Evolutionary conservation across 169 alveolate genomes (phyloP).

Genomic region (Eimeria praecox): DNA sequence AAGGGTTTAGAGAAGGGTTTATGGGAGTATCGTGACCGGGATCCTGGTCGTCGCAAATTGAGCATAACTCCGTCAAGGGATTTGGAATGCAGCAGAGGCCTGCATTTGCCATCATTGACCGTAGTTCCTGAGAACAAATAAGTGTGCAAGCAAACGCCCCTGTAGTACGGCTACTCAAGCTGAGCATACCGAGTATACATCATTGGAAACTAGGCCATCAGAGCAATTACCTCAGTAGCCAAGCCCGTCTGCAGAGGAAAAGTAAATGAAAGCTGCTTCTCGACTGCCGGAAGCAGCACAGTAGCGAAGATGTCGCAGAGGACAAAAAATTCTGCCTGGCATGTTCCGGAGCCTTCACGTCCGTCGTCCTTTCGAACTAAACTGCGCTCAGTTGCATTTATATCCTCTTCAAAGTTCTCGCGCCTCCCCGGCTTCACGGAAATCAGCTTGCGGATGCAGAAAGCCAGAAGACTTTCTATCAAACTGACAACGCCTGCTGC

Average conservation of each 20-base stretch:
- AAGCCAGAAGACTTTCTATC: constrained; percentile 7
- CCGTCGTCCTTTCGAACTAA: neutral
- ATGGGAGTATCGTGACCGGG: neutral
- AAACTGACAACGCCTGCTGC: constrained; percentile 20
- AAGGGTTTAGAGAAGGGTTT: neutral
- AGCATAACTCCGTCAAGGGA: neutral
- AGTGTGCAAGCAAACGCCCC: no score
- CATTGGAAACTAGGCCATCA: neutral
- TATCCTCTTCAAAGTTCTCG: constrained; percentile 16
- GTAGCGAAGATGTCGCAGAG: constrained; percentile 58
- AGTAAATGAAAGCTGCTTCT: constrained; percentile 14
- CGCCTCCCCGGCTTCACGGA: constrained; percentile 53
- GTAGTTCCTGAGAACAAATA: neutral
- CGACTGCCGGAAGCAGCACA: constrained; percentile 31
- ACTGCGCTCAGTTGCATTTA: neutral
- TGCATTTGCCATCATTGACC: constrained; percentile 21
- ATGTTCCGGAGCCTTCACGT: neutral
- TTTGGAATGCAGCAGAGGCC: constrained; percentile 18
- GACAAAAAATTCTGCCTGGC: constrained; percentile 46
- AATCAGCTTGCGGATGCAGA: constrained; percentile 41
- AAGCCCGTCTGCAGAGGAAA: neutral
- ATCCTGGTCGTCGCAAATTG: neutral
- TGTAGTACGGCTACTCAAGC: neutral
- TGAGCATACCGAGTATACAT: neutral
- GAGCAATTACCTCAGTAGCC: neutral